Evolutionary conservation across 2,329 filamentous ascomycete genomes (phyloP).

Genomic region (Cryoendolithus antarcticus): DNA sequence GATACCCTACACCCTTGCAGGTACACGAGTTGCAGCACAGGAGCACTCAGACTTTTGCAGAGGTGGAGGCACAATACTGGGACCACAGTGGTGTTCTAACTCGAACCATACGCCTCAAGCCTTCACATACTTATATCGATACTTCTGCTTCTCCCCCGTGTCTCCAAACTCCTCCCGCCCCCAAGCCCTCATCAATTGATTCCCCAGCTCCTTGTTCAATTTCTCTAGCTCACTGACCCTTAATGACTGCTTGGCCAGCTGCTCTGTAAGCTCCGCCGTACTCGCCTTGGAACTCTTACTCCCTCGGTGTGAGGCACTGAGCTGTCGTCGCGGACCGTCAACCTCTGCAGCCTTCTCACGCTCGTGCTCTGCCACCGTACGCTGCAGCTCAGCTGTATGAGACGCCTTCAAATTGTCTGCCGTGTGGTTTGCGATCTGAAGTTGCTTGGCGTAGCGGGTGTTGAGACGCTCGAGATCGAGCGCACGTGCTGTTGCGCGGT

Average conservation of each 20-base stretch:
- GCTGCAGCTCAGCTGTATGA: constrained; percentile 10
- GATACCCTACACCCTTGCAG: too few species aligned
- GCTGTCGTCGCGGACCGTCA: neutral
- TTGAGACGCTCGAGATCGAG: too few species aligned
- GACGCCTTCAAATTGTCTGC: constrained; percentile 5
- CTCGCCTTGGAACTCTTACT: constrained; percentile 1
- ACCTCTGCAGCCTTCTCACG: neutral
- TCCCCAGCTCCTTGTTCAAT: constrained; percentile 21
- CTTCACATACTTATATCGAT: constrained; percentile 20
- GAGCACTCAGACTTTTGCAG: neutral
- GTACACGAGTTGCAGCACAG: too few species aligned
- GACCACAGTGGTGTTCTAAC: too few species aligned
- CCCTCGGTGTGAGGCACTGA: constrained; percentile 2
- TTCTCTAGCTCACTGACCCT: constrained; percentile 9
- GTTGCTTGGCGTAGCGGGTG: too few species aligned
- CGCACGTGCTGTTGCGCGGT: too few species aligned
- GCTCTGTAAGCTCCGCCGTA: neutral
- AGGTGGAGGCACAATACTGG: too few species aligned
- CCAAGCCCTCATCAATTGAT: constrained; percentile 67
- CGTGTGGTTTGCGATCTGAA: too few species aligned
- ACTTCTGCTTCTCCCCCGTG: constrained; percentile 19
- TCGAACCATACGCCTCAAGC: neutral
- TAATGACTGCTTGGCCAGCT: neutral
- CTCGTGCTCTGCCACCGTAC: constrained; percentile 9
- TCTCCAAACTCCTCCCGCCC: constrained; percentile 42